These are phyloP conservation scores for Clitopilus hobsonii DNA, from an alignment of 768 basidiomycete species.

Conservation along the genomic window DNA sequence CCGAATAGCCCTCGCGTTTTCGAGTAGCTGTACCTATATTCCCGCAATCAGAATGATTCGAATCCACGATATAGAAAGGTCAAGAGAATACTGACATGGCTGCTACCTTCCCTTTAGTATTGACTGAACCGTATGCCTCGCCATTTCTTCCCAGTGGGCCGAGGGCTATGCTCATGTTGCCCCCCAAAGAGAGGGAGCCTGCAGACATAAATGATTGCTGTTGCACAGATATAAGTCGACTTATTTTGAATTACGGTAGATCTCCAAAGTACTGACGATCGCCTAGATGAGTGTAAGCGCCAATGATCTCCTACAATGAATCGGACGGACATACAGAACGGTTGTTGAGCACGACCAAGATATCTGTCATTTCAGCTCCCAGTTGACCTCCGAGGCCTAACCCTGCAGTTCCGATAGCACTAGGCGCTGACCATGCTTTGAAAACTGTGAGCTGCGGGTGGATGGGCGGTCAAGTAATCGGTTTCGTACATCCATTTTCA, in stretches of 20 bases:
- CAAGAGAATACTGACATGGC: constrained; percentile 61
- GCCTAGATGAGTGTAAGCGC: constrained; percentile 34
- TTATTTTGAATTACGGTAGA: background rate
- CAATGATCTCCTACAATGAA: constrained; percentile 3
- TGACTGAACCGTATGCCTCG: constrained; percentile 85
- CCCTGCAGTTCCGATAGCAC: constrained; percentile 91
- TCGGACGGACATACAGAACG: constrained; percentile 46
- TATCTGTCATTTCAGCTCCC: constrained; percentile 88
- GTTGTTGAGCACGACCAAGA: constrained; percentile 85
- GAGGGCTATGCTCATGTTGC: constrained; percentile 84
- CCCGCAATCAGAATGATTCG: no score
- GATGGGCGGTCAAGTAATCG: background rate
- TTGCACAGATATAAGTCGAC: background rate
- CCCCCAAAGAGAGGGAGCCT: constrained; percentile 85
- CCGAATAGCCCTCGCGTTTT: constrained; percentile 94
- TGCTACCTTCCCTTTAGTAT: constrained; percentile 80
- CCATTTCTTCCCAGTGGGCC: constrained; percentile 93
- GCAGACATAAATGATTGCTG: constrained; percentile 91
- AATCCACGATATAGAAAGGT: background rate
- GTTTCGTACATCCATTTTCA: constrained; percentile 69
- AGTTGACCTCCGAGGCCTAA: constrained; percentile 82
- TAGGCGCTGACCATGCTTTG: constrained; percentile 88
- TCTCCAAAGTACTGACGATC: constrained; percentile 44
- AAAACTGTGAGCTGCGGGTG: constrained; percentile 4
- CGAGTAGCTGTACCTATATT: constrained; percentile 76